Evolutionary conservation across 2,329 filamentous ascomycete species (phyloP), one percentile per base, ranked within the genome.

Genomic region (Aspergillus sojae): DNA sequence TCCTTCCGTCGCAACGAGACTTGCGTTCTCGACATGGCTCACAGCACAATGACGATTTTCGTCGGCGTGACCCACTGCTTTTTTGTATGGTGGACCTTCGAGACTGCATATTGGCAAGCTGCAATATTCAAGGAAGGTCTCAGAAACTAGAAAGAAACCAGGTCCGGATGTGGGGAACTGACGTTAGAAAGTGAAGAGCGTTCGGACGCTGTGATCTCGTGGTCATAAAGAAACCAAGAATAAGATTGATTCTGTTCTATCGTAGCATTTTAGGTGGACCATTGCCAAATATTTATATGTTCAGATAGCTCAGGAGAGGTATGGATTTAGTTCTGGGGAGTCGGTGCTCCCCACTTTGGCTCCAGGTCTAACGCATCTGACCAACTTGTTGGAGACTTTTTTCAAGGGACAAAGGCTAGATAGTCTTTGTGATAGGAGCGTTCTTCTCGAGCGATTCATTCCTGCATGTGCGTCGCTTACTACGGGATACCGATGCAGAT

Each of bases 1-100:
- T 81, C n/a, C 53, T 54, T n/a, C 61, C 57, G 32, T 62, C 61
- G 19, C 61, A 62, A 16, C 41, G 23, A 32, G 41, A 30, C 26
- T 57, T 59, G 9, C 61, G 36, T 10, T 52, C 57, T 9, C 57
- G 48, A 56, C 61, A 62, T 50, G 56, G 30, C 14, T 56, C 61
- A 41, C 61, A 62, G 7, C 50, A 23, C 19, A 52, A 23, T 11
- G 61, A 43, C 10, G 58, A 21, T 23, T 62, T 62, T 32, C 50
- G 53, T 26, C 60, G 60, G 34, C 54, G 54, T 19, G 60, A 14
- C 11, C 26, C 43, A 14, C 19, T 36, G 26, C 23, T 53, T 32
- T 60, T 60, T 1, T 28, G 36, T 23, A 45, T 21, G n/a, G 32
- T 28, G 5, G 58, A 45, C 36, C 34, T 39, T 30, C 50, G 58